A percentile compares a stretch with the other conserved stretches of the same genome.
phyloP scores from a whole-genome alignment of 2,329 filamentous ascomycete species.

The Cucurbitaria berberidis region DNA sequence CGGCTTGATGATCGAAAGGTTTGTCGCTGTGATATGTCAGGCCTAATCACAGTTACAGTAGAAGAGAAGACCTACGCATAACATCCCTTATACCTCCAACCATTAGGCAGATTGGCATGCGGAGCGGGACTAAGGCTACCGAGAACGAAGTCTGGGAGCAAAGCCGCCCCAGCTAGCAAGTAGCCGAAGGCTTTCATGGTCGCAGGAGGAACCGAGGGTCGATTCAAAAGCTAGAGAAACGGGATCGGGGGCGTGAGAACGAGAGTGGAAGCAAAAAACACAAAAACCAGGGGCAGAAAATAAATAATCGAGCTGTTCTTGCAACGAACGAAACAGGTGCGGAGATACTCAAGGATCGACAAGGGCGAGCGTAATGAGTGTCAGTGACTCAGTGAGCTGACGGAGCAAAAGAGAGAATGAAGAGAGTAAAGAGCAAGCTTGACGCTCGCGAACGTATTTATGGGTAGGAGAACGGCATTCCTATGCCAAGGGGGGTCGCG shows the following conservation, averaged over 20 bases:
- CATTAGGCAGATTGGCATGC: constrained; percentile 5
- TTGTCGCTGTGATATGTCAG: background rate
- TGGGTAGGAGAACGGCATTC: background rate
- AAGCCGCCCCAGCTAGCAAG: constrained; percentile 20
- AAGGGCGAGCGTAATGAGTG: background rate
- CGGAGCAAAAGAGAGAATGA: background rate
- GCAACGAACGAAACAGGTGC: background rate
- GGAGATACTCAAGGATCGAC: background rate
- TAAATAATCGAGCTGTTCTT: too few relatives aligned
- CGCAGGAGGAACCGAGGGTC: background rate
- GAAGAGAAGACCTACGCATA: constrained; percentile 11
- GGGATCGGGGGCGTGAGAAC: background rate
- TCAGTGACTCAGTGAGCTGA: background rate
- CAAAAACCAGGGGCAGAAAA: background rate
- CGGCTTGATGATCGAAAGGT: background rate
- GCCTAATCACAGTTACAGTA: background rate
- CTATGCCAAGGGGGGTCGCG: background rate
- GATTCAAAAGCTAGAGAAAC: background rate
- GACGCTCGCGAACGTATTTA: background rate
- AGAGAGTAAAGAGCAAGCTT: background rate
- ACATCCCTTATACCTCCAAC: constrained; percentile 26
- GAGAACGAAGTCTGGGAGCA: constrained; percentile 8
- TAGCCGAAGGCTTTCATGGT: constrained; percentile 25
- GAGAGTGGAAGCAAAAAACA: background rate
- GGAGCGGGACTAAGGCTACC: constrained; percentile 8